phyloP scores from a whole-genome alignment of 1,284 basidiomycete species.

The Moniliophthora roreri region DNA sequence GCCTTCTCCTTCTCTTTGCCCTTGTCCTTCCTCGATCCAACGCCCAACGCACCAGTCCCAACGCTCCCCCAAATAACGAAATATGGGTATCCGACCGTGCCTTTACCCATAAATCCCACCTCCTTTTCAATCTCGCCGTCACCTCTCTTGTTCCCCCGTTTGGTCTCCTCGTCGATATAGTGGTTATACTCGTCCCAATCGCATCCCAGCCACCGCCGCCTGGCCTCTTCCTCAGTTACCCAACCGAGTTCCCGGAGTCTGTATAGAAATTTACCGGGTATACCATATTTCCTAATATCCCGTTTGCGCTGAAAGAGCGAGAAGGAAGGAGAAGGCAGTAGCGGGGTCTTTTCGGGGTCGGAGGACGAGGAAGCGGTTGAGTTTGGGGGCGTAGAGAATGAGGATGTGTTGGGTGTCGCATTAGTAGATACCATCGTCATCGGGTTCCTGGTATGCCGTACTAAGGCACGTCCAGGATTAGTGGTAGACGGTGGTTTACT shows the following conservation, averaged over 20 bases:
- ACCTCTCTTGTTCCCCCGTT: background rate
- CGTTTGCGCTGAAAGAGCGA: background rate
- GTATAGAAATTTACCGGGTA: background rate
- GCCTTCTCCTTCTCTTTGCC: background rate
- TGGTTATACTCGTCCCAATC: conserved; percentile 1
- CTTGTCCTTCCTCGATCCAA: background rate
- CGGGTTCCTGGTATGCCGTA: background rate
- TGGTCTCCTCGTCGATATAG: background rate
- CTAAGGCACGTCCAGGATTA: too few species aligned
- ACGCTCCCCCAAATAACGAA: conserved; percentile 1
- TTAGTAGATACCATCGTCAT: background rate
- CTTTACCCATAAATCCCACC: background rate
- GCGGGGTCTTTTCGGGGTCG: background rate
- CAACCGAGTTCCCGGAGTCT: background rate
- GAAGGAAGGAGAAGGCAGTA: background rate
- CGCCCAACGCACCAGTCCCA: background rate
- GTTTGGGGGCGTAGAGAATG: background rate
- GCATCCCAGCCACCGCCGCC: background rate
- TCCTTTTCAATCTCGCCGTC: background rate
- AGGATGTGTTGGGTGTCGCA: background rate
- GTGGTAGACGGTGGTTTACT: too few species aligned
- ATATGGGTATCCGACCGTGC: background rate
- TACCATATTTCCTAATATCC: background rate
- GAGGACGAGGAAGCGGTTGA: background rate
- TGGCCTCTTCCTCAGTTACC: conserved; percentile 1